Base-by-base conservation (phyloP, 139 green algal genomes). In the Raphidocelis subcapitata region DNA sequence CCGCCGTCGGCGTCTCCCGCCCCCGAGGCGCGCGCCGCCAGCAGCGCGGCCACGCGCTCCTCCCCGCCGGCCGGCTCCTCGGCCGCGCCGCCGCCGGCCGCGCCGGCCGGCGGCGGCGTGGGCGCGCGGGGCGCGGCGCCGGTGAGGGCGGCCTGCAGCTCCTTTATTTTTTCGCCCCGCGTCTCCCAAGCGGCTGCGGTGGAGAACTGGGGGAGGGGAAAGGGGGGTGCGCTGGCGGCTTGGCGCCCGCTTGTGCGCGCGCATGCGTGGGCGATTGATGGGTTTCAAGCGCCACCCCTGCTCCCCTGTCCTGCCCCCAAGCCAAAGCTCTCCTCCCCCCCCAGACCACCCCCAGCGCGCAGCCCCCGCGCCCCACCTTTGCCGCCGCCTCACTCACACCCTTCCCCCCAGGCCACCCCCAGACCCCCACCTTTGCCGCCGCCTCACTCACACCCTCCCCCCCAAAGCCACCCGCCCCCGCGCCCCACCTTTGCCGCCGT, bases 111-210 rank as follows among this genome's bases (percentile, higher is more conserved):
- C 28, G 61, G 41, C 52, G 69, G 69, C 21, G 69, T 69, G 41
- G 28, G 26, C 41, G 32, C 35, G 28, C 59, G 59, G 5, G 68
- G 28, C 3, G n/a, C n/a, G n/a, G 24, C 60, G 37, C 69, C 69
- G 29, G 61, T 67, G 20, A 76, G 44, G 5, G 71, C 62, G n/a
- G 36, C 5, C 59, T 77, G 23, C 31, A 16, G 67, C 44, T 52
- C 12, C 15, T 37, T 47, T n/a, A 77, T 24, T 0, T 16, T 31
- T 2, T 77, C 62, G 47, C 71, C 71, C 32, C 71, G 71, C 2
- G 62, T 71, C 0, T 61, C 71, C 71, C 71, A 77, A 14, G 83
- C 83, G 33, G 83, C 83, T n/a, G 83, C 83, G 0, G 83, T 88
- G 32, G 79, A 85, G 77, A 80, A 85, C 77, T 71, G 71, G 49